These are phyloP conservation scores for Musa balbisiana DNA, from an alignment of 202 grass and related monocot genomes.

Conservation along the genomic window DNA sequence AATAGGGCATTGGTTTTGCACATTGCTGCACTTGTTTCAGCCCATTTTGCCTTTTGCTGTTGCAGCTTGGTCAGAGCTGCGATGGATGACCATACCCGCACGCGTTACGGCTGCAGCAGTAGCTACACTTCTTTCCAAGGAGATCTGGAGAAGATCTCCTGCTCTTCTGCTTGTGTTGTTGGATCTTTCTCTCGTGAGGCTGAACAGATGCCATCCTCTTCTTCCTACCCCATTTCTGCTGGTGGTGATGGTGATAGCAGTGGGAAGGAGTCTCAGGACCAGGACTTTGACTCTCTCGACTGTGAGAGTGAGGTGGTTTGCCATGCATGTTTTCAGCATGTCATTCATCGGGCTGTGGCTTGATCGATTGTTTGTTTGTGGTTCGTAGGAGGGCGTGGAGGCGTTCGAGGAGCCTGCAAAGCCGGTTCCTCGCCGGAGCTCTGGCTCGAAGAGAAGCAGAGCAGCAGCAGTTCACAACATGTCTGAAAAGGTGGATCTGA, in stretches of 20 bases:
- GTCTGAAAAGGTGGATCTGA: constrained; percentile 60
- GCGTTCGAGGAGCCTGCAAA: constrained; percentile 45
- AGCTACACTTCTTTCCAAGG: constrained; percentile 2
- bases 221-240: background rate
- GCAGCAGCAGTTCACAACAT: constrained; percentile 88
- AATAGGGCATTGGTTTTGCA: background rate
- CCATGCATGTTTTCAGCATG: background rate
- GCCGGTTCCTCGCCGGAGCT: constrained; percentile 28
- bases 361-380: background rate
- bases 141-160: constrained; percentile 5
- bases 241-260: background rate
- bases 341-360: background rate
- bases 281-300: constrained; percentile 6
- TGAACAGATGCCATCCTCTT: background rate
- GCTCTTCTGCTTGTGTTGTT: constrained; percentile 1
- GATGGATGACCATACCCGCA: background rate
- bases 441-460: constrained; percentile 72
- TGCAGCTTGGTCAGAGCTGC: background rate
- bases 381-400: constrained; percentile 42
- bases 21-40: background rate
- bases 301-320: constrained; percentile 19
- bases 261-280: background rate
- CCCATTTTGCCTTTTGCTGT: background rate
- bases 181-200: background rate
- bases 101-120: background rate